Evolutionary conservation across 2,329 filamentous ascomycete species (phyloP), one percentile per base, ranked within the genome.

Genomic region (Apiospora pterosperma): DNA sequence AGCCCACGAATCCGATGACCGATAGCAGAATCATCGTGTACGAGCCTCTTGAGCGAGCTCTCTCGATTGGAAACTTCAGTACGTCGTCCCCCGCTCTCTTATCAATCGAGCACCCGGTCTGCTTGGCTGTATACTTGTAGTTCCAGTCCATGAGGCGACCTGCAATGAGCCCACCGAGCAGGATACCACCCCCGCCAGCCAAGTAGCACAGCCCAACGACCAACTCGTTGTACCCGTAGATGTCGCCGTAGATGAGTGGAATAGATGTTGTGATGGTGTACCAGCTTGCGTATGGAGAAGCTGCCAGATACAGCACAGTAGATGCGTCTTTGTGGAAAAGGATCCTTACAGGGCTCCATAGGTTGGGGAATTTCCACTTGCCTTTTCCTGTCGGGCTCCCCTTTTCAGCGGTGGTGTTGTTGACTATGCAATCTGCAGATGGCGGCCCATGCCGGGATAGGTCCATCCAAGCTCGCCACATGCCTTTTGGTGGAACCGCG

Each of bases 21-120:
- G 14, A 42, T 28, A 3, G 65, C 62, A 3, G 62, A 68, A n/a
- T n/a, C 23, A 12, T 28, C 42, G 23, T 12, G 16, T 12, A 48
- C 6, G 23, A 66, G 12, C 62, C 62, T 36, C 69, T 63, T 2
- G 68, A 62, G 19, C 73, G 61, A 7, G 73, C 73, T 16, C 63
- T 25, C 60, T 76, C 74, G 44, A 76, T 73, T 2, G 73, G 75
- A 62, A 77, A 76, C 3, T 65, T 72, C 5, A 71, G 69, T n/a
- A 88, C 74, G 64, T 86, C 81, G 63, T 83, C 79, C 19, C 81
- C 76, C 55, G 78, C 78, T 58, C 77, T 80, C 65, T 75, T 78
- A 55, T 77, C 77, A 59, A 85, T 77, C 1, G 74, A 64, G 14
- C 85, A 73, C 7, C 80, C 80, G 1, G 81, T 71, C 7, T 75